Base-by-base conservation (phyloP, 345 rosid genomes). In the Viola odorata region DNA sequence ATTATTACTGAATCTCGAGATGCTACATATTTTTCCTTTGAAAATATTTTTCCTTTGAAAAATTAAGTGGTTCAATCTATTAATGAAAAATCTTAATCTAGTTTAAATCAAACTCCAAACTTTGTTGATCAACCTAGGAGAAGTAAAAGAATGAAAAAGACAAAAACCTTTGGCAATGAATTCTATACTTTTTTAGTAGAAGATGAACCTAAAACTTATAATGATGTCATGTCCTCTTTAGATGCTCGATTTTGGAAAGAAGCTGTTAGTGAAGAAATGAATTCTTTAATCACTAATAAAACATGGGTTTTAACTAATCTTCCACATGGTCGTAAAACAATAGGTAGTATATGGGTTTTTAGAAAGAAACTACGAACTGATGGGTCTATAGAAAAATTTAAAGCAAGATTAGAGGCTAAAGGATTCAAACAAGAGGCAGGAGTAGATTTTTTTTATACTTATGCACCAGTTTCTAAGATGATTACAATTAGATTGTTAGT, bases 321-420 rank as follows among this genome's bases (percentile, higher is more conserved):
- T 1, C 50, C 42, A 1, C 1, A 4, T 1, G 32, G 42, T 7
- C 37, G 14, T 13, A 66, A 48, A 32, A 9, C 12, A 4, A 57
- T 49, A 42, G 17, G 13, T 38, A 50, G 12, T 62, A 62, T 38
- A 44, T 62, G 57, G 12, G 12, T 41, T 41, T 66, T 66, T 13
- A 23, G 1, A 2, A 57, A 13, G 12, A 57, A 57, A 50, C 1
- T 47, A 8, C 39, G 7, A 45, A 37, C 11, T 14, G 12, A 55
- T 55, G 39, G 55, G 4, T 45, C 37, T 7, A 23, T 55, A 10
- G 47, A 64, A 11, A 64, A 45, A 14, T 32, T 17, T 32, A 64
- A 64, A n/a, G 32, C 37, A 32, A 64, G 42, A 3, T 38, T 64
- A 8, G 44, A 44, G 17, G 42, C 37, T 4, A 53, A 64, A 12